Evolutionary conservation across 2,329 filamentous ascomycete genomes (phyloP), one percentile per base, ranked within the genome.

Genomic region (Colletotrichum simmondsii): DNA sequence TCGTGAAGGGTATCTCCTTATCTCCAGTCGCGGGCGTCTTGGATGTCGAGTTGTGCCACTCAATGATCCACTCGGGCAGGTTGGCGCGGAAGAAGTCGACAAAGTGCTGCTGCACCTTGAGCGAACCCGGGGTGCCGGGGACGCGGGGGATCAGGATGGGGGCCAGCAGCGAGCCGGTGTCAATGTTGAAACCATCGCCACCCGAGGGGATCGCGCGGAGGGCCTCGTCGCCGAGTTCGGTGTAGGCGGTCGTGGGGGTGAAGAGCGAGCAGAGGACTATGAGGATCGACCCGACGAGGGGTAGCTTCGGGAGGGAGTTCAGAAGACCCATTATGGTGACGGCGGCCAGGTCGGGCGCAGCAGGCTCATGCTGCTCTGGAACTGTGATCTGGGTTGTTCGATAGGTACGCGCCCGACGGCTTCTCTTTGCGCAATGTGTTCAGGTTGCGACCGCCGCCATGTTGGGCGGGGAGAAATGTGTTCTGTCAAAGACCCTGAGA

Each of bases 141-240:
- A 99, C 95, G 73, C 97, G 93, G 1, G 97, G 92, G 63, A 93
- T 91, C 66, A 99, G 87, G 77, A 99, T 95, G 1, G 96, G 97
- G 4, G 96, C 89, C 37, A 99, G 90, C 22, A 99, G 88, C 4
- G 89, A 85, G 76, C 95, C 95, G 42, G 86, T 88, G 73, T 92
- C 83, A 77, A 97, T 94, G 83, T 98, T 90, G 81, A 98, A 96
- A 82, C 95, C 93, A 70, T 87, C 83, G 73, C 90, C 92, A 1
- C 92, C 92, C n/a, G 88, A 89, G 14, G 95, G 94, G 19, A 99
- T 89, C 65, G 85, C 86, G 75, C 87, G 88, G 56, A 98, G 87
- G 42, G 93, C 92, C 69, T 90, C 88, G 83, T 98, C 93, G 46
- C 94, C 94, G 71, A 98, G 87, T 58, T 84, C 82, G 69, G 83